Conservation (phyloP, 2,329 filamentous ascomycete genomes). For the Epicoccum sorghinum region DNA sequence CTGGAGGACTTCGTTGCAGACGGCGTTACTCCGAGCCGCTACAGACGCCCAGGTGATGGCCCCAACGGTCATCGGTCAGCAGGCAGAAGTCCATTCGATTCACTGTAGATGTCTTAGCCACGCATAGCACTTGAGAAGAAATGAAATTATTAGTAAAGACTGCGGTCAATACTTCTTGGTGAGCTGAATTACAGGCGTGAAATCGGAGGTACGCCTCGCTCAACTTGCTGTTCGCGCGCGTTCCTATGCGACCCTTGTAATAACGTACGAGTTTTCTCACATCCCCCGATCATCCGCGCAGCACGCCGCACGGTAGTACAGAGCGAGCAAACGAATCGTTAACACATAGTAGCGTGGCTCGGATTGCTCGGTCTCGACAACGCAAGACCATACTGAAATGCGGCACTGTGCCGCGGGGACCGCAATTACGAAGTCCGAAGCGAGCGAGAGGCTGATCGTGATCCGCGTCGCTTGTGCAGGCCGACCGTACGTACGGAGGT, state of each 20-base stretch:
- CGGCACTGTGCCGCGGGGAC: conserved; percentile 4
- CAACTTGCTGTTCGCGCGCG: background rate
- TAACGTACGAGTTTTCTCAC: background rate
- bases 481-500: background rate
- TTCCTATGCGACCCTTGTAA: background rate
- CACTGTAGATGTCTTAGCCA: conserved; percentile 8
- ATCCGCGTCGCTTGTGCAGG: background rate
- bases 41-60: background rate
- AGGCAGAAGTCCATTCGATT: conserved; percentile 3
- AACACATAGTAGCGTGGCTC: too few relatives aligned
- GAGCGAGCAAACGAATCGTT: too few relatives aligned
- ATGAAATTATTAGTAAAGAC: background rate
- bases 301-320: too few relatives aligned
- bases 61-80: background rate
- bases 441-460: background rate
- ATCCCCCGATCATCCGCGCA: too few relatives aligned
- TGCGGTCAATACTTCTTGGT: background rate
- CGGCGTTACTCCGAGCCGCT: background rate
- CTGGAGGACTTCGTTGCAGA: too few relatives aligned
- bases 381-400: too few relatives aligned
- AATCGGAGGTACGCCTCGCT: background rate
- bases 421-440: background rate
- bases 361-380: too few relatives aligned
- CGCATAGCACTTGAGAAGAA: conserved; percentile 2
- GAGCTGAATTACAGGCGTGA: background rate